Conservation (phyloP, 2,329 filamentous ascomycete genomes). For the Pseudocercospora fijiensis region DNA sequence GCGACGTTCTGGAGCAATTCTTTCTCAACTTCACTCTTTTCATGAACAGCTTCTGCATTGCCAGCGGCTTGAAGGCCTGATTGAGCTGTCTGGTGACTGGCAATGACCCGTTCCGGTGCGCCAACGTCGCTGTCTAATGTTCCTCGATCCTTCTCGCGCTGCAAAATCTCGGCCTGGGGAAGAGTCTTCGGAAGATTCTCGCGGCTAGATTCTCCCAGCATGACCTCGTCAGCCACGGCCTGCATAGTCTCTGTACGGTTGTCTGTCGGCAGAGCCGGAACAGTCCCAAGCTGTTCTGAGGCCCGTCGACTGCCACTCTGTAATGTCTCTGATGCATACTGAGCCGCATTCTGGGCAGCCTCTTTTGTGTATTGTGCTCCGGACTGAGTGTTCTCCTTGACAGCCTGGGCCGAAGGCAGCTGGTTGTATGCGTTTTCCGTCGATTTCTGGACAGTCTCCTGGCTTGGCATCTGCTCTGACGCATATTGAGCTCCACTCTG, state of each 20-base stretch:
- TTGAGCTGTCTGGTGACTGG: conserved; percentile 10
- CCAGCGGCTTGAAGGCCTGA: conserved; percentile 66
- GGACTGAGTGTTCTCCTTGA: conserved; percentile 4
- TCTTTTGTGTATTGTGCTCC: conserved; percentile 2
- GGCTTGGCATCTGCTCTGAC: not conserved
- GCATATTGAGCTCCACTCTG: conserved; percentile 7
- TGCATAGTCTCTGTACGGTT: not conserved
- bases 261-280: not conserved
- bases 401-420: conserved; percentile 8
- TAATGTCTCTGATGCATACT: not conserved
- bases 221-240: not conserved
- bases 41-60: conserved; percentile 65
- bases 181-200: conserved; percentile 18
- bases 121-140: not conserved
- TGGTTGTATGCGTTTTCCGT: not conserved
- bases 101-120: not conserved
- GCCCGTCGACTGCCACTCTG: not conserved
- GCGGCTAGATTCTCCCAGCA: conserved; percentile 1
- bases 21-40: conserved; percentile 70
- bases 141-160: not conserved
- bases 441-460: not conserved
- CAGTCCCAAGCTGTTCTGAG: not conserved
- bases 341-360: not conserved
- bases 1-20: conserved; percentile 53
- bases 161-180: conserved; percentile 7